Evolutionary conservation across 352 stramenopile genomes (phyloP).

Genomic region (Globisporangium apiculatum): DNA sequence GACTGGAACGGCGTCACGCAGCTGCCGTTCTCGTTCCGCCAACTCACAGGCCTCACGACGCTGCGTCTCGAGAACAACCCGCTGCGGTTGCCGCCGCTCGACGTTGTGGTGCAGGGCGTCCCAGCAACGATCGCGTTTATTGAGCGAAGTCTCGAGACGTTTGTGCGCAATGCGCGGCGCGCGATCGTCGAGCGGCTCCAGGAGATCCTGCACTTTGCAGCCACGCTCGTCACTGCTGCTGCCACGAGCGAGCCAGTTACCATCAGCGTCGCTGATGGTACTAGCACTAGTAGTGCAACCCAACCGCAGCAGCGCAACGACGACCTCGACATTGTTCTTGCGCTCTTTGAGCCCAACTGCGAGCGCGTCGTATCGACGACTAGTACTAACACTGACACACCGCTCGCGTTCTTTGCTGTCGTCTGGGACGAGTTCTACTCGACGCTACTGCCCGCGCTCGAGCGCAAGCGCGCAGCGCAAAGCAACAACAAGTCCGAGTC

Average conservation of each 20-base stretch:
- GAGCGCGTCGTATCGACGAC: slow-evolving; percentile 21
- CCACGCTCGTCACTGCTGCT: slow-evolving; percentile 10
- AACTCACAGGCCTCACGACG: slow-evolving; percentile 22
- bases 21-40: slow-evolving; percentile 56
- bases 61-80: slow-evolving; percentile 63
- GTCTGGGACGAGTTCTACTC: slow-evolving; percentile 53
- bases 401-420: slow-evolving; percentile 41
- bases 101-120: slow-evolving; percentile 44
- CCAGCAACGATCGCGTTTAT: slow-evolving; percentile 42
- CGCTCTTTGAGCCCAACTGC: slow-evolving; percentile 40
- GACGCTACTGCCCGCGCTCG: slow-evolving; percentile 30
- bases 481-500: background rate
- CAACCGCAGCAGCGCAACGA: background rate
- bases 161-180: slow-evolving; percentile 33
- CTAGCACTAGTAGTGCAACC: background rate
- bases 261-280: background rate
- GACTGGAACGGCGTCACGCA: slow-evolving; percentile 63
- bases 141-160: slow-evolving; percentile 39
- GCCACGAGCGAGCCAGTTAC: background rate
- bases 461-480: slow-evolving; percentile 18
- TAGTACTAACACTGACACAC: slow-evolving; percentile 17
- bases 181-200: slow-evolving; percentile 43
- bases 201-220: slow-evolving; percentile 29
- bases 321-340: slow-evolving; percentile 24
- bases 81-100: slow-evolving; percentile 34